Conservation (phyloP, 129 eudicot genomes). For the Flaveria bidentis region DNA sequence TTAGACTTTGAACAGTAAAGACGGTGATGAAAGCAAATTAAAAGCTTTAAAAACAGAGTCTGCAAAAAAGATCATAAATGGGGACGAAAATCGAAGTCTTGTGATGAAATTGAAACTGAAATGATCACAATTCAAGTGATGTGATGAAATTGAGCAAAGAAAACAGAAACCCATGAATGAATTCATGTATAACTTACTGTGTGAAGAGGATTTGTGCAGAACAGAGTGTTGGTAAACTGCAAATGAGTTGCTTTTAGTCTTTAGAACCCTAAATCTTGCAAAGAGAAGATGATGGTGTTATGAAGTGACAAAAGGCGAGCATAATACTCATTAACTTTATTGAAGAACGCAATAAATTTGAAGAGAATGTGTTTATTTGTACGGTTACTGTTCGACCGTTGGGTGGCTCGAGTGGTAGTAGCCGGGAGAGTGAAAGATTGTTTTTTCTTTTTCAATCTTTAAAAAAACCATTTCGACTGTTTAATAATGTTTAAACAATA, state of each 20-base stretch:
- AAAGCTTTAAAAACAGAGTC: not conserved
- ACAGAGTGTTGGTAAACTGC: not conserved
- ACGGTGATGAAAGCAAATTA: not conserved
- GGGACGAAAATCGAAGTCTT: not conserved
- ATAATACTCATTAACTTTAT: not conserved
- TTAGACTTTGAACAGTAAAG: not conserved
- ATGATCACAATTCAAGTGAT: not conserved
- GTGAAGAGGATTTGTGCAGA: not conserved
- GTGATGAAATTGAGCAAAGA: not conserved
- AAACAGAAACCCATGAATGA: not conserved
- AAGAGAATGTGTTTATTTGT: not conserved
- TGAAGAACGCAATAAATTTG: not conserved
- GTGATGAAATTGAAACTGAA: not conserved
- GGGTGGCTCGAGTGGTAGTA: constrained; percentile 1
- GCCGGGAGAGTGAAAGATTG: not conserved
- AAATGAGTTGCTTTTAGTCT: not conserved
- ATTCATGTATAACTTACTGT: not conserved
- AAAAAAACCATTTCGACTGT: too few species aligned
- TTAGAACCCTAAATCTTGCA: constrained; percentile 2
- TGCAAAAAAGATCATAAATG: not conserved
- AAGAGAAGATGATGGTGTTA: constrained; percentile 5
- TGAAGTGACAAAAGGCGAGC: not conserved
- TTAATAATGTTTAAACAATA: too few species aligned
- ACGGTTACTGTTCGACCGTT: constrained; percentile 12
- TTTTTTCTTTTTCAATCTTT: too few species aligned